Base-by-base conservation (phyloP, 352 stramenopile genomes). In the Sclerospora graminicola region DNA sequence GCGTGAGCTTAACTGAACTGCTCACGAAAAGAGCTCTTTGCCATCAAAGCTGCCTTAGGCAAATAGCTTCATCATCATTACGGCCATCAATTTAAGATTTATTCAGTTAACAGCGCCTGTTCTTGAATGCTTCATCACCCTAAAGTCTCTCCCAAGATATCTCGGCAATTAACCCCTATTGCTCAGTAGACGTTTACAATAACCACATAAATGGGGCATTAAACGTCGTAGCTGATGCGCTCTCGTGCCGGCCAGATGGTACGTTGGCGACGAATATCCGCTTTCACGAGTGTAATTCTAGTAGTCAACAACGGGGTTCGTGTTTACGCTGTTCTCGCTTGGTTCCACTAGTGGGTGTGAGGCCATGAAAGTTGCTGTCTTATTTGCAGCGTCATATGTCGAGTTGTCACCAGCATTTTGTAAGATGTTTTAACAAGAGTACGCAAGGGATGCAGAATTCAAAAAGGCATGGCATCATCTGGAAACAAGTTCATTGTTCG, bases 21-120 rank as follows among this genome's bases (percentile, higher is more conserved):
- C 8, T 5, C 35, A 38, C 15, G 3, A 38, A 57, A 57, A 13
- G 38, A 57, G 29, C 11, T 51, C 3, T 28, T 51, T 18, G 32
- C 43, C 4, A 63, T 63, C 11, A 54, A 51, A 23, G 7, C 32
- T 13, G 54, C 24, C 1, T 30, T 54, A 0, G 33, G 41, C 7
- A 47, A 55, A 27, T 52, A 29, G 16, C 29, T 21, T 20, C 44
- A 58, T 34, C 55, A 50, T 18, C 33, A 47, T 5, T 38, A 51
- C 32, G 48, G 26, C 3, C 2, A 24, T 1, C 9, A 27, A 2
- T 51, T 57, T 29, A 34, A 46, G n/a, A 15, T 43, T 1, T 51
- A 33, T 28, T 47, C 48, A 0, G 46, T 38, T 11, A 54, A 38
- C 13, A 33, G 8, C 8, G 31, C 46, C 0, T 52, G 35, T 9